Percentiles rank a stretch among this genome's conserved stretches.
These are phyloP conservation scores for Lactarius sanguifluus DNA, from an alignment of 768 basidiomycete species.

Conservation along the genomic window DNA sequence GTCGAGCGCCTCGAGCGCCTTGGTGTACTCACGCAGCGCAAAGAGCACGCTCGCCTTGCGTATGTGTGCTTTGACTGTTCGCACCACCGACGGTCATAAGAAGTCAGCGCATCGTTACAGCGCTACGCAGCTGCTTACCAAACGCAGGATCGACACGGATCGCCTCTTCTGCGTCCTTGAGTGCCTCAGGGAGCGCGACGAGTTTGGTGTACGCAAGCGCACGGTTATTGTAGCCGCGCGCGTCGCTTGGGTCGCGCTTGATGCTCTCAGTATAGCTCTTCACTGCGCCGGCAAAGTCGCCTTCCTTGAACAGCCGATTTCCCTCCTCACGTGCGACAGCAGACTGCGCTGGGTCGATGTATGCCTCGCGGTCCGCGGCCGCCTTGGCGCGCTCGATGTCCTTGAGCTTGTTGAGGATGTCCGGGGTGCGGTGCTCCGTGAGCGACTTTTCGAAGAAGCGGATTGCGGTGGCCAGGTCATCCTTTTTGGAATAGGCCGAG, in stretches of 20 bases:
- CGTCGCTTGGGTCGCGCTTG: slow-evolving; percentile 89
- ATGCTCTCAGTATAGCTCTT: slow-evolving; percentile 94
- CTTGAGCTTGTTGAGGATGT: slow-evolving; percentile 87
- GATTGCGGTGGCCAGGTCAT: slow-evolving; percentile 73
- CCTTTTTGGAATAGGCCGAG: slow-evolving; percentile 78
- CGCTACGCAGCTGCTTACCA: slow-evolving; percentile 44
- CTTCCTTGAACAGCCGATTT: slow-evolving; percentile 86
- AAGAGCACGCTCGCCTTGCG: slow-evolving; percentile 85
- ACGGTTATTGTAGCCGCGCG: slow-evolving; percentile 95
- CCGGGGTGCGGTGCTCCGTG: slow-evolving; percentile 94
- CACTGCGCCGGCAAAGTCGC: slow-evolving; percentile 89
- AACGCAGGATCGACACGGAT: slow-evolving; percentile 89
- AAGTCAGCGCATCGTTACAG: background rate
- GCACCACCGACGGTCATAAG: background rate
- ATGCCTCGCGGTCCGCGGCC: slow-evolving; percentile 77
- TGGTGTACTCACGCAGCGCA: slow-evolving; percentile 88
- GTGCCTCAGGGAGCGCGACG: slow-evolving; percentile 87
- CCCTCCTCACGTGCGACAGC: slow-evolving; percentile 88
- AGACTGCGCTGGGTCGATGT: slow-evolving; percentile 84
- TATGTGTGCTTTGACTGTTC: slow-evolving; percentile 87
- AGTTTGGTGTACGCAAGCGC: slow-evolving; percentile 98
- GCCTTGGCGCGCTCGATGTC: slow-evolving; percentile 74
- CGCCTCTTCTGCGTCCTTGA: slow-evolving; percentile 93
- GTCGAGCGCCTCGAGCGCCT: slow-evolving; percentile 83
- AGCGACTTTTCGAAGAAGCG: slow-evolving; percentile 93